Percentiles rank a stretch among this genome's conserved stretches.
These are phyloP conservation scores for Candida nanaspora DNA, from an alignment of 805 yeast genomes.

Conservation along the genomic window DNA sequence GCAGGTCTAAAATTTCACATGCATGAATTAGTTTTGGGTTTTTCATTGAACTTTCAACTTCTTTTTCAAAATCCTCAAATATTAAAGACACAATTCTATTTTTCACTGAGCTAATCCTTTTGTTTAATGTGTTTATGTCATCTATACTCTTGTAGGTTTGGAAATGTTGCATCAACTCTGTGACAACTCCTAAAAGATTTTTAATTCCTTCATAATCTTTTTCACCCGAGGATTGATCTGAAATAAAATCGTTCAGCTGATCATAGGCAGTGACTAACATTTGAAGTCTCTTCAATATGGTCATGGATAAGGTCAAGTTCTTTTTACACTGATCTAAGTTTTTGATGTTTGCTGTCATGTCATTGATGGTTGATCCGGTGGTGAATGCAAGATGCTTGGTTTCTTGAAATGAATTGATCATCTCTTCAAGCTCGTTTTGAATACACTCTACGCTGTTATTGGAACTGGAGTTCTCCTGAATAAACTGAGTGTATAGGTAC, in stretches of 20 bases:
- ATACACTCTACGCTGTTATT: slow-evolving; percentile 19
- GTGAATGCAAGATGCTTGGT: slow-evolving; percentile 41
- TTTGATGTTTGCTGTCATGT: slow-evolving; percentile 73
- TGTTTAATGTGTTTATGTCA: slow-evolving; percentile 63
- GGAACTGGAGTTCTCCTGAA: slow-evolving; percentile 7
- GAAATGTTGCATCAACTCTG: slow-evolving; percentile 66
- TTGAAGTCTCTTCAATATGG: slow-evolving; percentile 77
- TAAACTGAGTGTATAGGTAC: slow-evolving; percentile 22
- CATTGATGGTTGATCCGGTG: slow-evolving; percentile 57
- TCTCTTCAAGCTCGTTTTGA: slow-evolving; percentile 28
- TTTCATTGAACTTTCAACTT: slow-evolving; percentile 29
- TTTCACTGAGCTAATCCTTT: slow-evolving; percentile 52
- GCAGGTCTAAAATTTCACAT: slow-evolving; percentile 61
- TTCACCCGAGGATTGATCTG: slow-evolving; percentile 18
- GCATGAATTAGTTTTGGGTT: slow-evolving; percentile 46
- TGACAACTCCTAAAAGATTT: slow-evolving; percentile 59
- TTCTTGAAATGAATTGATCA: slow-evolving; percentile 38
- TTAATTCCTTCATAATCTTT: slow-evolving; percentile 46
- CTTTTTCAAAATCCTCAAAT: slow-evolving; percentile 62
- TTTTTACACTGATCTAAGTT: slow-evolving; percentile 74
- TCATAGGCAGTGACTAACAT: slow-evolving; percentile 76
- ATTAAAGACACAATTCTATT: slow-evolving; percentile 59
- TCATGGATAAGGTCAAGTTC: slow-evolving; percentile 79
- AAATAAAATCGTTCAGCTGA: slow-evolving; percentile 41
- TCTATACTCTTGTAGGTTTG: slow-evolving; percentile 77